Base-by-base conservation (phyloP, 495 filamentous ascomycete species). In the Parathielavia hyrcaniae region DNA sequence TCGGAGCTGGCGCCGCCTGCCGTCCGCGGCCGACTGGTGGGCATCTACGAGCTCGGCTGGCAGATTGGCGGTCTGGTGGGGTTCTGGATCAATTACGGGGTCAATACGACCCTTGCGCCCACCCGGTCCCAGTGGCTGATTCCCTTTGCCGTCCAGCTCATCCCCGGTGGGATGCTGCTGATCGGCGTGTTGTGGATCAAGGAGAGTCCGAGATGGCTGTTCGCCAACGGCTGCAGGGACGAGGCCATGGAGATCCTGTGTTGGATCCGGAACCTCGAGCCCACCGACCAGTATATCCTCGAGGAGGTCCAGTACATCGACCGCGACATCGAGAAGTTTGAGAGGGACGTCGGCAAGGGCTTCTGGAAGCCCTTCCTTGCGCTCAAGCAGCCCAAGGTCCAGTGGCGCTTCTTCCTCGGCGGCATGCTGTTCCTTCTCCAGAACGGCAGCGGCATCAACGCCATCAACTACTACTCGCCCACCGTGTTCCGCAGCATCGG, bases 51-150 rank as follows among this genome's bases (percentile, higher is more conserved):
- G 68, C 70, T 88, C 40, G 83, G 84, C 12, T 88, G 84, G 82
- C 86, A 89, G 69, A 76, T 86, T 62, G 86, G 85, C 47, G 85
- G 85, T 14, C 70, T 90, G 23, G 79, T 86, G n/a, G 86, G 86
- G 4, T 89, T 88, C 62, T 87, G 82, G 83, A 85, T 87, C 63
- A 86, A 86, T 62, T 79, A 80, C 59, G 80, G 79, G 40, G 69
- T 82, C 48, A 70, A 66, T 39, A 67, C 71, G 46, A 78, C 75
- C 0, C 68, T 80, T 56, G 66, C 71, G 2, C 67, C 75, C 9
- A 73, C 63, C 30, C 70, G 71, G 49, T 71, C 67, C 7, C 79
- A 82, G 64, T 83, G 81, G 80, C 60, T 80, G 41, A 77, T 84
- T 57, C 71, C 81, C 5, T 83, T 83, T 48, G 80, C 75, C 11